Base-by-base conservation (phyloP, 2,329 filamentous ascomycete genomes). In the Penicillium hordei region DNA sequence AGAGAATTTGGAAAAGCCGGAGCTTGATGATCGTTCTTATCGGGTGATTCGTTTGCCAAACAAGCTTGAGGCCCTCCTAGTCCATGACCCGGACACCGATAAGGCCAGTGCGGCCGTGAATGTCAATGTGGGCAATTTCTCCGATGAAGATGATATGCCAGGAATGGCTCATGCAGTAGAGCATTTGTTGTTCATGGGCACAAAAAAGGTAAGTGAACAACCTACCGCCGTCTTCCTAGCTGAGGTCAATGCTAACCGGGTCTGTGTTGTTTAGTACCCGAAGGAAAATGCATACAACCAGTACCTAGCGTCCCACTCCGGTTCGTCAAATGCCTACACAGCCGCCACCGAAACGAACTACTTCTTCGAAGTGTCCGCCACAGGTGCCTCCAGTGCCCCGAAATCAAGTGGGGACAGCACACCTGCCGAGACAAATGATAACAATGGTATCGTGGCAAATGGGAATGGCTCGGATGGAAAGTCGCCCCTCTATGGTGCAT, bases 141-240 rank as follows among this genome's bases (percentile, higher is more conserved):
- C 90, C 71, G 94, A 99, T 71, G 86, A 90, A 64, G 85, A 89
- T 64, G 90, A 92, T 67, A 92, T 97, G 85, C 93, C 91, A 15
- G 92, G 94, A 59, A 93, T 96, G 85, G 93, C 93, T 52, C 94
- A 97, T 79, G 93, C 92, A 7, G 91, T 97, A 54, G 93, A 97
- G 81, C 93, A 97, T 83, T 79, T 97, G 63, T 80, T 99, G 25
- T 99, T 99, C 79, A 97, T 99, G 94, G 94, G 94, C 49, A 99
- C 94, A 8, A 89, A 96, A 76, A 99, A 97, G 82, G 86, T 88
- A 74, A 62, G 74, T 63, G 17, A 27, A 27, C 25, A 44, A 13
- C 6, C 10, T 15, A 45, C 21, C 6, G 4, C 15, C n/a, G 3
- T 19, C 13, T 23, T 17, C 19, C 25, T n/a, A 36, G 17, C 15